Percentiles rank a stretch among this genome's conserved stretches.
Evolutionary conservation across 106 monocot species (phyloP).

Genomic region (Gastrodia elata): DNA sequence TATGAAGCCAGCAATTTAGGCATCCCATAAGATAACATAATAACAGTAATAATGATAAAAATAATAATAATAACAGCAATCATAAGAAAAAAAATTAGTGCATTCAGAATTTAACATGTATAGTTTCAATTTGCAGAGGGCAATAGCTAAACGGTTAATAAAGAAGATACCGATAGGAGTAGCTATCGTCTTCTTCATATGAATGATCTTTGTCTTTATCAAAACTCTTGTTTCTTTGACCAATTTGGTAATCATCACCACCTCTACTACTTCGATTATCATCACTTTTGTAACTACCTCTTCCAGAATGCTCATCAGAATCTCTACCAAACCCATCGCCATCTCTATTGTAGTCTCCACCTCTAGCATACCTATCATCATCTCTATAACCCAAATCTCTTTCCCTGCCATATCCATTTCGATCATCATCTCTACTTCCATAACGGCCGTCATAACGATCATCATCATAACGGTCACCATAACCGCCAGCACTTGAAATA

Average conservation of each 20-base stretch:
- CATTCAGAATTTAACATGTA: background rate
- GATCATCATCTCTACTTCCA: conserved; percentile 49
- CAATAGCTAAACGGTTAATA: background rate
- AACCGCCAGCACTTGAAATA: conserved; percentile 40
- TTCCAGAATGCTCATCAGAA: conserved; percentile 44
- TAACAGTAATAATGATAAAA: no score
- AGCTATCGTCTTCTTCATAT: conserved; percentile 65
- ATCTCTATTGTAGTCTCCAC: conserved; percentile 38
- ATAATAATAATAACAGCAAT: no score
- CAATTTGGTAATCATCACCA: conserved; percentile 45
- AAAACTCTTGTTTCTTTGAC: conserved; percentile 47
- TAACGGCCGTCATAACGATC: conserved; percentile 49
- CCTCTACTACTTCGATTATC: conserved; percentile 34
- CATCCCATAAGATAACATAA: background rate
- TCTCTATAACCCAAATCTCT: conserved; percentile 57
- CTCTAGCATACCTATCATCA: conserved; percentile 61
- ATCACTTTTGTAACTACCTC: conserved; percentile 48
- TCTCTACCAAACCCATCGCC: conserved; percentile 47
- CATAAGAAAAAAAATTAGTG: background rate
- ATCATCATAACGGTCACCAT: conserved; percentile 59
- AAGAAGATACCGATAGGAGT: conserved; percentile 52
- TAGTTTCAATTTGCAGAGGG: background rate
- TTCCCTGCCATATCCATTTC: conserved; percentile 53
- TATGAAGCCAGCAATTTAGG: background rate
- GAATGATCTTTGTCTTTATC: conserved; percentile 43